These are phyloP conservation scores for Podaxis sp. DNA, from an alignment of 768 basidiomycete genomes.

Conservation along the genomic window DNA sequence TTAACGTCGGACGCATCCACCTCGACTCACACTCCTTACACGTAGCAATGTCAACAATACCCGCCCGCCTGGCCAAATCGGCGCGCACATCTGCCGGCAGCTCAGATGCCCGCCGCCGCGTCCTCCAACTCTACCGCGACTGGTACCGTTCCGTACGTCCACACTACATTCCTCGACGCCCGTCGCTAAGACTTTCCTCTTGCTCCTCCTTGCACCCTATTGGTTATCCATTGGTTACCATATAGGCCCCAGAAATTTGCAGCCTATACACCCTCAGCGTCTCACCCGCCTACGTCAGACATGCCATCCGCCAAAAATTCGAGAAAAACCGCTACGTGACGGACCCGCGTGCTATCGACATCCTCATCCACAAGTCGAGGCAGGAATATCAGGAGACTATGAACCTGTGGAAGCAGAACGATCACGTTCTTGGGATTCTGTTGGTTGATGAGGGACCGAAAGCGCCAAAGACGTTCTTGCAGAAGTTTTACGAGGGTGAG, in stretches of 20 bases:
- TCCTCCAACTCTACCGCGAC: constrained; percentile 80
- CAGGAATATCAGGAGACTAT: constrained; percentile 94
- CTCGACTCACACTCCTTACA: constrained; percentile 5
- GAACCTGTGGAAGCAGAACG: constrained; percentile 91
- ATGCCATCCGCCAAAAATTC: constrained; percentile 82
- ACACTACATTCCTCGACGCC: not conserved
- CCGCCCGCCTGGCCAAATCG: constrained; percentile 78
- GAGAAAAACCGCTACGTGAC: constrained; percentile 83
- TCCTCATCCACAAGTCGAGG: constrained; percentile 79
- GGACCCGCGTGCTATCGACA: constrained; percentile 80
- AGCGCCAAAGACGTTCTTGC: constrained; percentile 65
- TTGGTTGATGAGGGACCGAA: constrained; percentile 27
- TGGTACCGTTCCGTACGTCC: constrained; percentile 89
- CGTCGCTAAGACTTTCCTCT: not conserved
- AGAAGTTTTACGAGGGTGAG: constrained; percentile 84
- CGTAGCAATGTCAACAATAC: constrained; percentile 68
- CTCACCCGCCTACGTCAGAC: constrained; percentile 75
- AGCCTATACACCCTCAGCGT: constrained; percentile 79
- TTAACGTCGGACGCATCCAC: constrained; percentile 6
- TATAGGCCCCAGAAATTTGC: constrained; percentile 89
- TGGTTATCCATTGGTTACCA: not conserved
- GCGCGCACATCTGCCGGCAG: constrained; percentile 56
- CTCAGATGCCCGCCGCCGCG: constrained; percentile 65
- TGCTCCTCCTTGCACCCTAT: constrained; percentile 8
- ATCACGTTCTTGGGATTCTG: constrained; percentile 75